A percentile compares a stretch with the other conserved stretches of the same genome.
These are phyloP conservation scores for Aspergillus sergii DNA, from an alignment of 2,329 filamentous ascomycete species.

Conservation along the genomic window DNA sequence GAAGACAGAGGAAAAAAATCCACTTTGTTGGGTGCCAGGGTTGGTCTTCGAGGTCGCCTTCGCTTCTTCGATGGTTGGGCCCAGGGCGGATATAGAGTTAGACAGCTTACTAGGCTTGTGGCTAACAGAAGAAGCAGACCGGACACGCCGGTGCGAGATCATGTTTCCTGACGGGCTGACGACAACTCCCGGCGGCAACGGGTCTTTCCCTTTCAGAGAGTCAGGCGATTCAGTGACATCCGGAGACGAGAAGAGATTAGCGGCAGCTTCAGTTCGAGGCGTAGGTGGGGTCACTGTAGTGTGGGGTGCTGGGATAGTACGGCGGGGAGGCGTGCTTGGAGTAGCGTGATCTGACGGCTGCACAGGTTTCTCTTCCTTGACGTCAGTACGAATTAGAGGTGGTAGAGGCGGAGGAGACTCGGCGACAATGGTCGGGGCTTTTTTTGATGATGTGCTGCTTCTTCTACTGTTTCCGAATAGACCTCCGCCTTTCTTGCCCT, in stretches of 20 bases:
- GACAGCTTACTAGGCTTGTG: slow-evolving; percentile 84
- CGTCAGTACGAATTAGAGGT: slow-evolving; percentile 34
- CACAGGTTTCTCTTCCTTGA: slow-evolving; percentile 28
- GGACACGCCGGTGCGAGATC: slow-evolving; percentile 70
- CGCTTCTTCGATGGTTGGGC: slow-evolving; percentile 72
- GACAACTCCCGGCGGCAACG: slow-evolving; percentile 50
- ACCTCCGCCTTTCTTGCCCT: slow-evolving; percentile 43
- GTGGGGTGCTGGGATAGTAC: slow-evolving; percentile 35
- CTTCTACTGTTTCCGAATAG: slow-evolving; percentile 42
- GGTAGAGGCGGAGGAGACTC: slow-evolving; percentile 39
- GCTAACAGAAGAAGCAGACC: slow-evolving; percentile 55
- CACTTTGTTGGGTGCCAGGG: slow-evolving; percentile 55
- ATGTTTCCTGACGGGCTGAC: slow-evolving; percentile 69
- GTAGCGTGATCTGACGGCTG: slow-evolving; percentile 27
- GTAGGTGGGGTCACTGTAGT: slow-evolving; percentile 68
- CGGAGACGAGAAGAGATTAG: slow-evolving; percentile 32
- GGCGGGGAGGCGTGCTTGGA: slow-evolving; percentile 37
- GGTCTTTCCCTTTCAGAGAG: slow-evolving; percentile 32
- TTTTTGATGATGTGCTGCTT: slow-evolving; percentile 38
- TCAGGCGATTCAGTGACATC: slow-evolving; percentile 44
- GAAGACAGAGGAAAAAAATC: slow-evolving; percentile 93
- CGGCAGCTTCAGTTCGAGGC: slow-evolving; percentile 46
- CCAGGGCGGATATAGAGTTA: slow-evolving; percentile 68
- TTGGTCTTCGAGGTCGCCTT: slow-evolving; percentile 55
- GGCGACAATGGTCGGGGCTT: slow-evolving; percentile 26